Evolutionary conservation across 352 stramenopile genomes (phyloP), one percentile per base, ranked within the genome.

Genomic region (Pythium rhizo-oryzae): DNA sequence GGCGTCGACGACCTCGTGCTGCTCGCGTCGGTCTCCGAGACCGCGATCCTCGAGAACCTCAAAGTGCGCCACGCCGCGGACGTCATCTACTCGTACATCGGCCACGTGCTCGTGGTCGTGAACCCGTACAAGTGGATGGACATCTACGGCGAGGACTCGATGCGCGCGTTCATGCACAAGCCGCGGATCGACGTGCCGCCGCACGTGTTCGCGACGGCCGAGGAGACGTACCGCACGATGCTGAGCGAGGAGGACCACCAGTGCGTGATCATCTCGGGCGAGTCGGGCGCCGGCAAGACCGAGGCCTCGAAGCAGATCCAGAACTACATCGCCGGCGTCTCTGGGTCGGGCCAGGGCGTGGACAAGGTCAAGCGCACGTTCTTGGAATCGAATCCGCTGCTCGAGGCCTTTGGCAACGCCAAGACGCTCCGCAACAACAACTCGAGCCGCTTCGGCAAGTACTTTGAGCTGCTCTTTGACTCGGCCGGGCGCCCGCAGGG

Each of bases 391-490:
- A 99, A 99, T 67, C 96, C 96, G 62, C 83, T 99, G 57, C 78
- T 99, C 8, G 96, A 99, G 74, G 93, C 93, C n/a, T 98, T 98
- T 76, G 96, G 96, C 37, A 99, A 99, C 66, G 95, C 94, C 62
- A 97, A 97, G 74, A 99, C 96, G 9, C 66, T 98, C 24, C 84
- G 94, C 30, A 99, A 98, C 79, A 88, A 96, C 85, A 99, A 99
- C 78, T 98, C 90, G 18, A 97, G 87, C 66, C 92, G 96, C 54
- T 98, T 99, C 66, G 96, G 96, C 39, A 99, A 99, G 79, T 97
- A 97, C 67, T 98, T 98, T 71, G 92, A 97, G 70, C 80, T 99
- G 49, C 82, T 97, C 13, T 98, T 98, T 67, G 93, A 98, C 75
- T 89, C 85, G 19, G 84, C 86, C 0, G 85, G 87, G 15, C 75